Evolutionary conservation across 1,284 basidiomycete species (phyloP).

Genomic region (Afroboletus lepidellus): DNA sequence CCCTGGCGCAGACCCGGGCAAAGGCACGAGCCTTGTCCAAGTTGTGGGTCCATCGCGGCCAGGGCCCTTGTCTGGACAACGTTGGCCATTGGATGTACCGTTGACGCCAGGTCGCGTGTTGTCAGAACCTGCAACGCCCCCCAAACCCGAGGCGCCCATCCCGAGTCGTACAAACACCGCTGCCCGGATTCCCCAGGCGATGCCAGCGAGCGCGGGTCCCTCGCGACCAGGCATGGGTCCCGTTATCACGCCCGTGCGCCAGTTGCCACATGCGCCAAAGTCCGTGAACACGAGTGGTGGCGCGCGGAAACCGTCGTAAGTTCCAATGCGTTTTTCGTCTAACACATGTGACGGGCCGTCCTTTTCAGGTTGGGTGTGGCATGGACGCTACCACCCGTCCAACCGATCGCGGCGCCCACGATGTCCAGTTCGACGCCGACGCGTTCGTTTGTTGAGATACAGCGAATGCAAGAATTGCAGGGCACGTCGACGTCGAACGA

Average conservation of each 20-base stretch:
- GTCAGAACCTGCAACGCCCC: conserved; percentile 7
- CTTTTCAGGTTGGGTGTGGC: conserved; percentile 38
- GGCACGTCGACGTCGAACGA: conserved; percentile 43
- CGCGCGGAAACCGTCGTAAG: conserved; percentile 51
- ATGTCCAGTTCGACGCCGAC: conserved; percentile 25
- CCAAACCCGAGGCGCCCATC: neutral
- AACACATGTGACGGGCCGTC: neutral
- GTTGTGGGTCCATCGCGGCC: neutral
- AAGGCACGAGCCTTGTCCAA: neutral
- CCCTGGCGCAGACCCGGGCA: neutral
- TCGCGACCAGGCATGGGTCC: conserved; percentile 49
- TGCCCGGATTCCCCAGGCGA: neutral
- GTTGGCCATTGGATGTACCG: conserved; percentile 4
- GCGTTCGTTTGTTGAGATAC: conserved; percentile 81
- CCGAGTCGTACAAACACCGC: neutral
- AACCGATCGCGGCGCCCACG: conserved; percentile 41
- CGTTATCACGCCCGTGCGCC: conserved; percentile 55
- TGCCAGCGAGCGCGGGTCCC: conserved; percentile 16
- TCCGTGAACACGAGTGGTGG: conserved; percentile 20
- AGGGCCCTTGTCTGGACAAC: neutral
- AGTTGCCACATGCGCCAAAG: conserved; percentile 33
- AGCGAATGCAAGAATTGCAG: conserved; percentile 70
- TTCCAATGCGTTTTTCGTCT: conserved; percentile 13
- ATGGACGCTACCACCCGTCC: conserved; percentile 56
- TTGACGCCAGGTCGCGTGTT: conserved; percentile 4